Evolutionary conservation across 345 rosid genomes (phyloP).

Genomic region (Citrus sinensis): DVS_A1.0 CM039164.1:27793501-27794000

Average conservation of each 20-base stretch:
- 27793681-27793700: neutral
- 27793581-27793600: neutral
- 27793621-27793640: neutral
- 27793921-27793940: too few species aligned
- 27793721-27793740: neutral
- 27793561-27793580: neutral
- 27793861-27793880: too few species aligned
- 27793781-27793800: neutral
- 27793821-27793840: too few species aligned
- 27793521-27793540: slow-evolving; percentile 6
- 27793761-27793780: too few species aligned
- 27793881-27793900: too few species aligned
- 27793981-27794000: too few species aligned
- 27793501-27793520: slow-evolving; percentile 21
- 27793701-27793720: neutral
- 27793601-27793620: neutral
- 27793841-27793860: neutral
- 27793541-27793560: neutral
- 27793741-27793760: neutral
- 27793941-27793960: too few species aligned
- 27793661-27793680: too few species aligned
- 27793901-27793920: too few species aligned
- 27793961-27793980: too few species aligned
- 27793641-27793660: too few species aligned
- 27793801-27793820: neutral